Evolutionary conservation across 1,284 basidiomycete species (phyloP), one percentile per base, ranked within the genome.

Genomic region (Papiliotrema nemorosa): DNA sequence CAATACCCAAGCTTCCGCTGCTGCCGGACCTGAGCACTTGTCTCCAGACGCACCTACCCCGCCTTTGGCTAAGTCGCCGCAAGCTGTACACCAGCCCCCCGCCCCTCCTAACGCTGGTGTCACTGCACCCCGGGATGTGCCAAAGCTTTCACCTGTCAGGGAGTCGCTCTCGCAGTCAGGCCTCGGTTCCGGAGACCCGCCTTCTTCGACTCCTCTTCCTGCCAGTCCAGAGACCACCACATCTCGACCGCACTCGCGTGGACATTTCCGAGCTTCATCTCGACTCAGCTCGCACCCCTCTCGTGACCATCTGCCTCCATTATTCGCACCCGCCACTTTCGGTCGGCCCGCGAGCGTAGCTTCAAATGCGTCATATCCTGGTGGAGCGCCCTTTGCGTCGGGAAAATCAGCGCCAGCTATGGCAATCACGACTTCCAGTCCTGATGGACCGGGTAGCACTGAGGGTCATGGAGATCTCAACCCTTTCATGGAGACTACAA

Each of bases 391-490:
- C 5, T 54, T 65, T 2, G 40, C 57, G 1, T 41, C 51, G 5
- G 52, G 39, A 18, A 62, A 61, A 36, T 55, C 55, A 0, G 61
- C 63, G 0, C 67, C 68, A 1, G 64, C 67, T 1, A 64, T 66
- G 43, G 62, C 69, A 2, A 55, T 66, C 20, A 65, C 64, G 4
- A 60, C 61, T 1, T 64, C 66, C 1, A 42, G 44, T 6, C 47
- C 27, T 13, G 21, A 18, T 25, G 24, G 29, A 5, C 13, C 3
- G 39, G 22, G n/a, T 20, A 33, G 13, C 2, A 21, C 13, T 3
- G 26, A 37, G 3, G 27, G 39, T 12, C 22, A 35, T 4, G 42
- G 31, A 18, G 42, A 44, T 20, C 42, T 44, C 10, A 44, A 44
- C 29, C 42, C 42, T 9, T 44, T 44, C 29, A 44, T 44, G 42